These are phyloP conservation scores for Pythium plurisporium DNA, from an alignment of 352 stramenopile species.

Conservation along the genomic window DNA sequence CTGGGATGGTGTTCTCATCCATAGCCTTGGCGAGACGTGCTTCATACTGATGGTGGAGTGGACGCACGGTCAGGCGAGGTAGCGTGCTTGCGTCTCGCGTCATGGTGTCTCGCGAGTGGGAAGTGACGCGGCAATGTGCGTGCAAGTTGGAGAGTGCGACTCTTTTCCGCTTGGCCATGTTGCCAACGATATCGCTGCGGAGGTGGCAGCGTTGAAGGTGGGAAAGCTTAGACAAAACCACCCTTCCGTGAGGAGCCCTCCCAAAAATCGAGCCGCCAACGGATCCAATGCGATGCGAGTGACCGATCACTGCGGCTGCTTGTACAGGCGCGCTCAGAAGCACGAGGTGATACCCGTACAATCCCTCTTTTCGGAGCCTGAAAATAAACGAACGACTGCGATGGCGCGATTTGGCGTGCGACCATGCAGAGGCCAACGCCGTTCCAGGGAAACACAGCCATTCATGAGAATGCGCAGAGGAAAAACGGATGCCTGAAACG, in stretches of 20 bases:
- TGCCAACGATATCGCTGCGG: conserved; percentile 20
- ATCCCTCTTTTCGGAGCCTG: background rate
- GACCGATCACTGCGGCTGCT: background rate
- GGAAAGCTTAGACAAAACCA: conserved; percentile 14
- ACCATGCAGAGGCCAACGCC: background rate
- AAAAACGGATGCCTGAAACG: conserved; percentile 1
- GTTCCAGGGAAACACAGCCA: background rate
- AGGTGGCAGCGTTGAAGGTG: background rate
- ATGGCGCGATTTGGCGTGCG: background rate
- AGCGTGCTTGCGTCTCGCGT: conserved; percentile 14
- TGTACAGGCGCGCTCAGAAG: background rate
- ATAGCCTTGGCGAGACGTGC: conserved; percentile 13
- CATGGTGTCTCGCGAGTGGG: conserved; percentile 4
- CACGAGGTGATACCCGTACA: background rate
- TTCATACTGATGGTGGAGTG: conserved; percentile 56
- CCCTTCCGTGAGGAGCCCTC: too few relatives aligned
- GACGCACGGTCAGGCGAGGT: conserved; percentile 18
- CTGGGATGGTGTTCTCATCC: conserved; percentile 19
- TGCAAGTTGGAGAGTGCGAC: conserved; percentile 13
- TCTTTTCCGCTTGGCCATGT: background rate
- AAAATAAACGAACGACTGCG: background rate
- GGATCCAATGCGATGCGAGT: conserved; percentile 4
- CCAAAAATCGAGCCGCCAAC: background rate
- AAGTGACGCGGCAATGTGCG: background rate
- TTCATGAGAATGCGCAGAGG: background rate